Evolutionary conservation across 495 filamentous ascomycete genomes (phyloP), one percentile per base, ranked within the genome.

Genomic region (Delitschia confertaspora): DNA sequence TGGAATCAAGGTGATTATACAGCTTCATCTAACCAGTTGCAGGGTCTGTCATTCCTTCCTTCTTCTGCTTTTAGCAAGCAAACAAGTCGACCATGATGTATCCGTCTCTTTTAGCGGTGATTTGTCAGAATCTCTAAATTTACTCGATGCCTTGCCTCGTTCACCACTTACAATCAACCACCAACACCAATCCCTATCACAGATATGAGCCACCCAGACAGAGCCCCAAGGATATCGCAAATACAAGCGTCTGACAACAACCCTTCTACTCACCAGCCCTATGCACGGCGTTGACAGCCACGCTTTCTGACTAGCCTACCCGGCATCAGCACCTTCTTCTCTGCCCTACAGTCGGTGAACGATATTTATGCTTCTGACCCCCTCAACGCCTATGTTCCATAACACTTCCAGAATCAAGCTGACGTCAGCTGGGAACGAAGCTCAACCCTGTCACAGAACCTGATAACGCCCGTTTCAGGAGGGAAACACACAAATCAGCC

Each of bases 281-380:
- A 56, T 45, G 53, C 53, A 52, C 37, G 30, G 33, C 42, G n/a
- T n/a, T n/a, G n/a, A n/a, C n/a, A 40, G 42, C 42, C 39, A 45
- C 39, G 33, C 32, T 39, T 36, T 22, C 26, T 19, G 23, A 27
- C 47, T 47, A 51, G 52, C 42, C 24, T 38, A 42, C 37, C 52
- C 52, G 40, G 47, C 36, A 46, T 51, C 47, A 51, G 47, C 53
- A 55, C 51, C 44, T 47, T 53, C 32, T n/a, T n/a, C n/a, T n/a
- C n/a, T n/a, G 37, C 26, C 50, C 21, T 11, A 14, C 39, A 37
- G 51, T 55, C 51, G 51, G 51, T 55, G 51, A 55, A 46, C 26
- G 31, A 30, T 8, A 34, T 44, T 39, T 33, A 24, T 29, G 24
- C 23, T 19, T 51, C 47, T 38, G 30, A 38, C 37, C 42, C 33